Conservation (phyloP, 257 asterid genomes). For the Scutellaria galericulata region DNA sequence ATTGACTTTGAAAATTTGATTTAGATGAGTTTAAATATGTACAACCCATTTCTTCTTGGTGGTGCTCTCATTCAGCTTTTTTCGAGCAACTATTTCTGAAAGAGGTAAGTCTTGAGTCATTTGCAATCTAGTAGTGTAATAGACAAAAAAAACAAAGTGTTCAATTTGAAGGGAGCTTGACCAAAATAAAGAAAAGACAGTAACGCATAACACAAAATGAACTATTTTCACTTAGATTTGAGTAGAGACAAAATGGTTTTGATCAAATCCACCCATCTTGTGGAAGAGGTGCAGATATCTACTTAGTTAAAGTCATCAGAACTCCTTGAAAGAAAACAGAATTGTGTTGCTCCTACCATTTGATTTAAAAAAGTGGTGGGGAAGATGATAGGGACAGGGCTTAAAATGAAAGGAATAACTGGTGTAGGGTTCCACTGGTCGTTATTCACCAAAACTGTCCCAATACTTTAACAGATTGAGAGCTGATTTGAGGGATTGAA, state of each 20-base stretch:
- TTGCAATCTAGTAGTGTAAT: constrained; percentile 7
- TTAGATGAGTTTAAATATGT: constrained; percentile 7
- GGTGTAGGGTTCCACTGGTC: constrained; percentile 28
- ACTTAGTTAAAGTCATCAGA: constrained; percentile 21
- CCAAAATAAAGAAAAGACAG: constrained; percentile 7
- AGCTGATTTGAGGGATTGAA: constrained; percentile 16
- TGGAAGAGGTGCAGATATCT: constrained; percentile 24
- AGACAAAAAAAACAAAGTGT: not conserved
- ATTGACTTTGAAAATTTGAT: not conserved
- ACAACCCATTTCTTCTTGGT: not conserved
- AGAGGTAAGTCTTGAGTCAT: constrained; percentile 16
- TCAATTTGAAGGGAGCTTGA: constrained; percentile 10
- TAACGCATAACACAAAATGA: constrained; percentile 5
- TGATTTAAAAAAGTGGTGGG: not conserved
- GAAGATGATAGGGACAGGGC: constrained; percentile 9
- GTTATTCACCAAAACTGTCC: constrained; percentile 27
- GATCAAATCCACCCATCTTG: constrained; percentile 30
- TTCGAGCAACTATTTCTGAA: not conserved
- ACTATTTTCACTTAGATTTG: constrained; percentile 15
- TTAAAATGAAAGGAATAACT: constrained; percentile 26
- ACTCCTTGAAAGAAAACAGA: constrained; percentile 15
- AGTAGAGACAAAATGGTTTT: constrained; percentile 11
- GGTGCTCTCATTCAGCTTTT: too few relatives aligned
- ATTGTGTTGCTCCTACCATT: constrained; percentile 14
- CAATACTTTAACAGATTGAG: constrained; percentile 27